Percentiles rank a stretch among this genome's conserved stretches.
These are phyloP conservation scores for Mortierella sp. DNA, from an alignment of 371 early-diverging fungal species.

Conservation along the genomic window DNA sequence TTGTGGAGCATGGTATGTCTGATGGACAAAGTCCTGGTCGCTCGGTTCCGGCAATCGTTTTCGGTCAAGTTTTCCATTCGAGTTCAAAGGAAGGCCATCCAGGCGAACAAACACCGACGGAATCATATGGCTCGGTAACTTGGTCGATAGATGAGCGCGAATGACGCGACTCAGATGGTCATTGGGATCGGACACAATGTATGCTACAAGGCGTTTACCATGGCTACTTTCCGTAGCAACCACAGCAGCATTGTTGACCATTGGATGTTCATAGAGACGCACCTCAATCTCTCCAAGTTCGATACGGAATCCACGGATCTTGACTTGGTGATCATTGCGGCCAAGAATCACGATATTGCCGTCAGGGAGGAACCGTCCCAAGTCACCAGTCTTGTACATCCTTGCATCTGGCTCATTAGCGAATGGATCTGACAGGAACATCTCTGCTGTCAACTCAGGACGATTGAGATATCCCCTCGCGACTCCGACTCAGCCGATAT, in stretches of 20 bases:
- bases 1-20: constrained; percentile 9
- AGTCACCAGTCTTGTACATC: constrained; percentile 12
- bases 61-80: constrained; percentile 7
- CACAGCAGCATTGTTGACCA: not conserved
- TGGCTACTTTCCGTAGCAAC: not conserved
- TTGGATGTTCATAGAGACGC: constrained; percentile 12
- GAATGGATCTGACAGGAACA: not conserved
- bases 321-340: constrained; percentile 35
- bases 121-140: constrained; percentile 23
- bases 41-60: constrained; percentile 4
- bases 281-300: constrained; percentile 35
- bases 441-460: constrained; percentile 7
- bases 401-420: not conserved
- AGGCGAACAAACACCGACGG: constrained; percentile 1
- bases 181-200: not conserved
- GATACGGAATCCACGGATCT: constrained; percentile 35
- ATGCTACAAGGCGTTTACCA: constrained; percentile 15
- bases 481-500: not conserved
- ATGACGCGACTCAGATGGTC: not conserved
- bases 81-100: constrained; percentile 1
- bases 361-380: constrained; percentile 26
- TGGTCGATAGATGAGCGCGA: not conserved
- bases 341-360: constrained; percentile 30
- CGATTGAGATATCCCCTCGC: constrained; percentile 9
- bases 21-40: not conserved